A percentile compares a stretch with the other conserved stretches of the same genome.
Evolutionary conservation across 2,329 filamentous ascomycete species (phyloP).

Genomic region (Scytalidium lignicola): DNA sequence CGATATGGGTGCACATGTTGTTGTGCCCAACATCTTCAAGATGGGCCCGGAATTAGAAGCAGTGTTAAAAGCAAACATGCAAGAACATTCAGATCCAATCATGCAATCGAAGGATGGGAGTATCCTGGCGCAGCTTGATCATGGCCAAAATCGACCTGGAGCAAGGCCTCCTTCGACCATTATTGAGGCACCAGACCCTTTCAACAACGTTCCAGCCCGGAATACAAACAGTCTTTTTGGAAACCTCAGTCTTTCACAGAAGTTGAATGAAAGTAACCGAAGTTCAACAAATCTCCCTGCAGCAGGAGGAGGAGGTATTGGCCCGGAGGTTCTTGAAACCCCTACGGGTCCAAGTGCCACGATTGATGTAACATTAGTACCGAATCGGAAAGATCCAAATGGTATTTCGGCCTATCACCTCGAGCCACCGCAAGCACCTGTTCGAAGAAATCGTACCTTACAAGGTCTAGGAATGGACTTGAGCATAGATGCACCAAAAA

Average conservation of each 20-base stretch:
- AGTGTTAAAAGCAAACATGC: slow-evolving; percentile 32
- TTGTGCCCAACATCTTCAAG: slow-evolving; percentile 82
- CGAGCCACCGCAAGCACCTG: slow-evolving; percentile 45
- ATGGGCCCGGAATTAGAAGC: slow-evolving; percentile 59
- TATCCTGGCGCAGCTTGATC: slow-evolving; percentile 13
- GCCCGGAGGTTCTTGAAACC: slow-evolving; percentile 59
- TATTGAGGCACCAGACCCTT: slow-evolving; percentile 27
- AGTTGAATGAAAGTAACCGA: slow-evolving; percentile 29
- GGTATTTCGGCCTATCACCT: slow-evolving; percentile 22
- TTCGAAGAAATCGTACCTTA: slow-evolving; percentile 29
- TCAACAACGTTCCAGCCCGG: slow-evolving; percentile 25
- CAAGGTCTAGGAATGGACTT: slow-evolving; percentile 29
- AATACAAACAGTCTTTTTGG: slow-evolving; percentile 25
- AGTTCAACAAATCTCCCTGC: slow-evolving; percentile 28
- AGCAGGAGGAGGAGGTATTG: slow-evolving; percentile 23
- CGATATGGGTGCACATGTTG: slow-evolving; percentile 77
- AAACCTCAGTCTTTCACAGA: slow-evolving; percentile 25
- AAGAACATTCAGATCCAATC: slow-evolving; percentile 17
- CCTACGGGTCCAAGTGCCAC: slow-evolving; percentile 46
- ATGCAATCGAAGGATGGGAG: slow-evolving; percentile 15
- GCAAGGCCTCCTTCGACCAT: slow-evolving; percentile 16
- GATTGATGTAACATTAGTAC: slow-evolving; percentile 28
- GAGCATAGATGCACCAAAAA: slow-evolving; percentile 28
- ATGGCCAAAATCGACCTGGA: slow-evolving; percentile 20
- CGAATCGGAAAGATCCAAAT: slow-evolving; percentile 22